Base-by-base conservation (phyloP, 148 eudicot species). In the Cornus controversa region DNA sequence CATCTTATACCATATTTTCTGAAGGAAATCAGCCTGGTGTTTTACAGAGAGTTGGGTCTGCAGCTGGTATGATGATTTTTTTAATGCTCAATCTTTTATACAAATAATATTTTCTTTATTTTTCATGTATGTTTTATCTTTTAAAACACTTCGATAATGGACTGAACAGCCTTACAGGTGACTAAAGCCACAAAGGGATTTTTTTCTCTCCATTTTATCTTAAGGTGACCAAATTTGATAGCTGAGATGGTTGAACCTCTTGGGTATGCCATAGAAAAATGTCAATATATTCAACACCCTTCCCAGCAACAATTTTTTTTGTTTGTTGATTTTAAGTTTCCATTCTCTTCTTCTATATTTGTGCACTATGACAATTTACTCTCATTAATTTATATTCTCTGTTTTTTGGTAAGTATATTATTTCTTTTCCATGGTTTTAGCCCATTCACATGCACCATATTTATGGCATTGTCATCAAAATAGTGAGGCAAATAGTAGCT, bases 1-100 rank as follows among this genome's bases (percentile, higher is more conserved):
- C 84, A 80, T 86, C 91, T 71, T 84, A 85, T 78, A 78, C 82
- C 16, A 74, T 84, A 71, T 84, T 85, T 66, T 81, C 92, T 77
- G 94, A 89, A 64, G 94, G 84, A 71, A 85, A 79, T 85, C 92
- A 86, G 79, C 85, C 85, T 71, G 92, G 97, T 73, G 99, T 93
- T 73, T 82, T 93, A 69, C 90, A 92, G 76, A 91, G 91, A 90
- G 91, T 95, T 81, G 90, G 99, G 8, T 89, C 93, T 78, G 97
- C 88, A 60, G 98, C 99, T 70, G 99, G 98, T 95, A 88, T 70
- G 76, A 14, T 62, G 37, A 66, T 77, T 26, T 18, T 25, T 24
- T 66, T 73, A 34, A 27, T 66, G 45, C 74, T 73, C 63, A 54
- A 1, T 27, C 22, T 70, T 54, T 54, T 68, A 31, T 4, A 0